These are phyloP conservation scores for Didymosphaeria variabile DNA, from an alignment of 2,329 filamentous ascomycete genomes.

Conservation along the genomic window DNA sequence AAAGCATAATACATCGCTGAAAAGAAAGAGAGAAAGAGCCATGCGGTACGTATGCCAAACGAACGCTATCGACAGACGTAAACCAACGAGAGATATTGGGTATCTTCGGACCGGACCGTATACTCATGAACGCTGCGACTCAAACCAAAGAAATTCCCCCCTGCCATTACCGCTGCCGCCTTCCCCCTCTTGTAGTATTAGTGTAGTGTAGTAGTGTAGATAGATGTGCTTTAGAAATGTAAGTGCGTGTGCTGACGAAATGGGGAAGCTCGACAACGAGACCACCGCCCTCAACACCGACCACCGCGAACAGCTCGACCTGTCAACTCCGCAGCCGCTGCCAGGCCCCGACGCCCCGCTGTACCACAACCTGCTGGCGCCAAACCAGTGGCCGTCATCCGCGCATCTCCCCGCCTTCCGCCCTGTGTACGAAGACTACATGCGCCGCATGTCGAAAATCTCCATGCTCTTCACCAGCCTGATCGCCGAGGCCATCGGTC, in stretches of 20 bases:
- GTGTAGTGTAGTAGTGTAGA: constrained; percentile 5
- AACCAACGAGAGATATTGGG: constrained; percentile 18
- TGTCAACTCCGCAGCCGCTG: constrained; percentile 78
- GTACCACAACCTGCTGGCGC: constrained; percentile 80
- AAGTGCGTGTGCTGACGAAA: constrained; percentile 34
- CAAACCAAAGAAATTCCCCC: constrained; percentile 2
- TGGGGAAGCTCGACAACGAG: constrained; percentile 61
- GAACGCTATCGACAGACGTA: constrained; percentile 12
- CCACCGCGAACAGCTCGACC: constrained; percentile 86
- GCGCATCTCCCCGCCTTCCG: constrained; percentile 72
- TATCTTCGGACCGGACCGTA: constrained; percentile 25
- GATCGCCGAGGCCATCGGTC: constrained; percentile 82
- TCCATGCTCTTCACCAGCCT: constrained; percentile 79
- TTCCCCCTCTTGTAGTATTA: constrained; percentile 11
- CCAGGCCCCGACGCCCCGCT: constrained; percentile 70
- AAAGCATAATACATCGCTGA: constrained; percentile 13
- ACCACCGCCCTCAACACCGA: constrained; percentile 78
- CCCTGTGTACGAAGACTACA: constrained; percentile 76
- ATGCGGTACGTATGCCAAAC: constrained; percentile 4
- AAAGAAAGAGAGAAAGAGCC: background rate
- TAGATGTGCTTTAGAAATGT: background rate
- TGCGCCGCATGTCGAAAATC: constrained; percentile 75
- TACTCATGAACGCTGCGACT: constrained; percentile 18
- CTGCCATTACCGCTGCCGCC: constrained; percentile 22
- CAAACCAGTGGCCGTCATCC: constrained; percentile 78